Conservation (phyloP, 2,329 filamentous ascomycete species). For the Botrytis deweyae region DNA sequence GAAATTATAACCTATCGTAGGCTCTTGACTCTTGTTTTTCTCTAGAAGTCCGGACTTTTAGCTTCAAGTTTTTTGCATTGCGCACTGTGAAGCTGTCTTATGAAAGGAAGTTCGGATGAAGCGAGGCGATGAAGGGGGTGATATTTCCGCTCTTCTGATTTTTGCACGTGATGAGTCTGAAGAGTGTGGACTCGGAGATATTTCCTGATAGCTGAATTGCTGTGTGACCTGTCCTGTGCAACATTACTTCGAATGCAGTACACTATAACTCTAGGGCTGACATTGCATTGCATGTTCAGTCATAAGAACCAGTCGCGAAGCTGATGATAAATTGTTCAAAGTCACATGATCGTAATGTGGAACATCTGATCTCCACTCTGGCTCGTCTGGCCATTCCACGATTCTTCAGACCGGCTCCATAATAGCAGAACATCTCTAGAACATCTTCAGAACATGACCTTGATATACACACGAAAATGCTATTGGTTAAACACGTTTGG, state of each 20-base stretch:
- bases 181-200: neutral
- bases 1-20: neutral
- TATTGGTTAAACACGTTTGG: neutral
- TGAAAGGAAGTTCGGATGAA: neutral
- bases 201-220: neutral
- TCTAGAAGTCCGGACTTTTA: neutral
- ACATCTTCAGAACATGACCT: neutral
- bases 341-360: neutral
- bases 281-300: neutral
- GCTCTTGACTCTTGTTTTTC: neutral
- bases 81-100: neutral
- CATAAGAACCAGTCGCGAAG: neutral
- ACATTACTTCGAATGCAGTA: neutral
- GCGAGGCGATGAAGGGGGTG: conserved; percentile 5
- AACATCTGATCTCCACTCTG: neutral
- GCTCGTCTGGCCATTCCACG: neutral
- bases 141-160: neutral
- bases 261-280: neutral
- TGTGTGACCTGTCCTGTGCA: neutral
- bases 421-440: neutral
- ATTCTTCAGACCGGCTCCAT: neutral
- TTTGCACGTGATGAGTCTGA: neutral
- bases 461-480: neutral
- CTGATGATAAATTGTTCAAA: neutral
- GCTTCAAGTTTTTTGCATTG: neutral